Evolutionary conservation across 2,329 filamentous ascomycete species (phyloP).

Genomic region (Dactylellina parvicollis): DNA sequence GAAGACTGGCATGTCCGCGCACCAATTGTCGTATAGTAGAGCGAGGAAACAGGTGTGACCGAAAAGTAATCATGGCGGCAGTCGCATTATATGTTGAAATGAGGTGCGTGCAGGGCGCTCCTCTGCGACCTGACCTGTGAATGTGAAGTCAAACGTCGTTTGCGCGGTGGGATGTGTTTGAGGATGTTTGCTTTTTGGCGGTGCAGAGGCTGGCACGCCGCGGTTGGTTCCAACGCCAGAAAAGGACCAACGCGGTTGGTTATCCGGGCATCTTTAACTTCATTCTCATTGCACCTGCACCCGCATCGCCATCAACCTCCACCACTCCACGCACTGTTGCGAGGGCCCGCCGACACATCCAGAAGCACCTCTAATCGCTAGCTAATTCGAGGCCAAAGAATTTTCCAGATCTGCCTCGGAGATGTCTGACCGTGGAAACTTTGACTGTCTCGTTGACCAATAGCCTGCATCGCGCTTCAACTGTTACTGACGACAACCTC

Average conservation of each 20-base stretch:
- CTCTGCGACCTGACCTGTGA: neutral
- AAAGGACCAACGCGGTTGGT: constrained; percentile 25
- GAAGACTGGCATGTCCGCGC: constrained; percentile 10
- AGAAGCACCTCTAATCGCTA: neutral
- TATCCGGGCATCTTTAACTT: neutral
- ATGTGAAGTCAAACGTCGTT: neutral
- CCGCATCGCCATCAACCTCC: neutral
- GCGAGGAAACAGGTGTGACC: constrained; percentile 9
- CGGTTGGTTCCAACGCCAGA: neutral
- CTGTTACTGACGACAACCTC: constrained; percentile 6
- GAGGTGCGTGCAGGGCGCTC: neutral
- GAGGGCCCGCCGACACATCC: neutral
- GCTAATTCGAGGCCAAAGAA: neutral
- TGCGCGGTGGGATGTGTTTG: neutral
- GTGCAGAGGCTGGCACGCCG: constrained; percentile 6
- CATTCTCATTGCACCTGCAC: constrained; percentile 1
- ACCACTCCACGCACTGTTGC: neutral
- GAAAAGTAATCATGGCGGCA: constrained; percentile 20
- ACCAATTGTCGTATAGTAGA: constrained; percentile 26
- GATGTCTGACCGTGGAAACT: constrained; percentile 11
- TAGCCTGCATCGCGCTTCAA: constrained; percentile 8
- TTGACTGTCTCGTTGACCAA: constrained; percentile 6
- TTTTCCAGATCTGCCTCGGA: neutral
- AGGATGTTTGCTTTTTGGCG: constrained; percentile 38
- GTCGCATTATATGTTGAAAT: neutral